phyloP scores from a whole-genome alignment of 257 asterid species.

The Anisodus acutangulus region DNA sequence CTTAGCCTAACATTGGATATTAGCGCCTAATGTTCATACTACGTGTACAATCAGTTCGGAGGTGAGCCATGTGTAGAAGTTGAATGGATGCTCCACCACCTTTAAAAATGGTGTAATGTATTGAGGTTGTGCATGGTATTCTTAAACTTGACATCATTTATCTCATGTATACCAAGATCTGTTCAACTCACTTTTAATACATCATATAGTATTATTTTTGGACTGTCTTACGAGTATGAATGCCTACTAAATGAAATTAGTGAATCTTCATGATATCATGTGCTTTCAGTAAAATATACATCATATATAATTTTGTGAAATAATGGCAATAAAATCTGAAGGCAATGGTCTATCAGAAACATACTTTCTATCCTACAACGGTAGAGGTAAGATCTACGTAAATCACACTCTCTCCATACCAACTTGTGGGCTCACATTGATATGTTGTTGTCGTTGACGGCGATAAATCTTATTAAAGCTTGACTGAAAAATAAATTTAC shows the following conservation, averaged over 20 bases:
- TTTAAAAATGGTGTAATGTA: neutral
- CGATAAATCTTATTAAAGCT: too few relatives aligned
- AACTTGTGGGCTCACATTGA: too few relatives aligned
- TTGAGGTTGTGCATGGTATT: neutral
- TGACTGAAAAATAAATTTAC: too few relatives aligned
- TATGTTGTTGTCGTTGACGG: too few relatives aligned
- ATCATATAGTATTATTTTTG: neutral
- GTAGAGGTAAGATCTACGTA: too few relatives aligned
- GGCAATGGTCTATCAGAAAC: too few relatives aligned
- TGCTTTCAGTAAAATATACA: too few relatives aligned
- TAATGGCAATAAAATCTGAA: too few relatives aligned
- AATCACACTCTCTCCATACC: too few relatives aligned
- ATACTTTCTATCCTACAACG: too few relatives aligned
- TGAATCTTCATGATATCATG: neutral
- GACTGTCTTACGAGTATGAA: neutral
- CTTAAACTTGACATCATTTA: neutral
- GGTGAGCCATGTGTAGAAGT: neutral
- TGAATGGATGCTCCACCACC: neutral
- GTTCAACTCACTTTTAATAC: neutral
- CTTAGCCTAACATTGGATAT: neutral
- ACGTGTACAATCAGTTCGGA: neutral
- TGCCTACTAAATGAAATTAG: neutral
- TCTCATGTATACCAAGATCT: neutral
- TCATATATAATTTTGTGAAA: too few relatives aligned
- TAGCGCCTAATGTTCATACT: too few relatives aligned